Evolutionary conservation across 2,329 filamentous ascomycete species (phyloP), one percentile per base, ranked within the genome.

Genomic region (Alternaria rosae): DNA sequence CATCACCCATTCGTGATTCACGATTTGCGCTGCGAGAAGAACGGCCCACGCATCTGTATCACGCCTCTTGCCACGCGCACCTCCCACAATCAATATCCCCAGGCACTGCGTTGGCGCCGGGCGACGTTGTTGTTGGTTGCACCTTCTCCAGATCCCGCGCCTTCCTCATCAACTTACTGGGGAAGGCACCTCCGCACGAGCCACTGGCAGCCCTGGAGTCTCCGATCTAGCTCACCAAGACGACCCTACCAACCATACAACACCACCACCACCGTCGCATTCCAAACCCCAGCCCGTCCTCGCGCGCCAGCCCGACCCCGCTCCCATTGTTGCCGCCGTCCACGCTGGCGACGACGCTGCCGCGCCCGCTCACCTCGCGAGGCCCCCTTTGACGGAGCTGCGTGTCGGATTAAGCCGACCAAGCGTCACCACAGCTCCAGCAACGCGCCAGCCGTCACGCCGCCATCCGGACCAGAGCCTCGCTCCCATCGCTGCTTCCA

Each of bases 361-460:
- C 41, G 61, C 64, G 47, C 44, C 43, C 42, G 43, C 64, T 61
- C 57, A 50, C 62, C 54, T 28, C 59, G 59, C 60, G 54, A 63
- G 56, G 58, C 64, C 64, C 61, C 63, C 66, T 63, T 59, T 61
- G 59, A 61, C 66, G 56, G 59, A 65, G 62, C 68, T 67, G 66
- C 52, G 56, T 65, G 60, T 58, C 66, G 64, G 59, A 56, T 56
- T 54, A 42, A 60, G 51, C 70, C 65, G 68, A 73, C 71, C 60
- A 67, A 67, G 61, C 70, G 60, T 67, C 63, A 64, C 66, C 66
- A 66, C 62, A 61, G 53, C 54, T 57, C 35, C 61, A 50, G 60
- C 58, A 55, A 61, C 58, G 50, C 65, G 59, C 70, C 44, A 43
- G n/a, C 65, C 67, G 54, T 67, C 67, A 70, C 70, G 66, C 70